These are phyloP conservation scores for Oenanthe javanica DNA, from an alignment of 140 eudicot species.

Conservation along the genomic window DNA sequence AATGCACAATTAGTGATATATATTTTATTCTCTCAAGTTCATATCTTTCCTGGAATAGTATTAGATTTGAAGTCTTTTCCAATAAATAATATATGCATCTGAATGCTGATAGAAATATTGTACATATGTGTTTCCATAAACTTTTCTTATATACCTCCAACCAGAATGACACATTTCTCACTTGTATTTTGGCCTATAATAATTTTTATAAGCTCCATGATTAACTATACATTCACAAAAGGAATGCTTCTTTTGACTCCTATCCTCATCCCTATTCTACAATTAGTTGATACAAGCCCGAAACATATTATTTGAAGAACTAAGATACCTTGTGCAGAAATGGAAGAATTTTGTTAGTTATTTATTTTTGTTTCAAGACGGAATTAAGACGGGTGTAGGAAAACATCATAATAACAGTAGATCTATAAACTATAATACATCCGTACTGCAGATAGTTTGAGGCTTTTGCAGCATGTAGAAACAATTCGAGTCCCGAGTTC, in stretches of 20 bases:
- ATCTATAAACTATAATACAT: neutral
- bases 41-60: neutral
- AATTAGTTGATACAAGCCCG: neutral
- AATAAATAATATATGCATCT: neutral
- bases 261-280: neutral
- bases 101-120: neutral
- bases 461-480: conserved; percentile 85
- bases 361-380: neutral
- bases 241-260: neutral
- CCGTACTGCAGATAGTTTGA: conserved; percentile 55
- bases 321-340: neutral
- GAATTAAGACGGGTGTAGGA: neutral
- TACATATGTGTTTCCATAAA: too few species aligned
- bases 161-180: neutral
- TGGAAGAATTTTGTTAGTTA: neutral
- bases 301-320: neutral
- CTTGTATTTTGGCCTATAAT: neutral
- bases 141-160: neutral
- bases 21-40: neutral
- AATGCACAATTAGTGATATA: neutral
- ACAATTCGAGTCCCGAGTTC: conserved; percentile 60
- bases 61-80: neutral
- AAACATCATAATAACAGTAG: neutral
- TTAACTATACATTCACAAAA: neutral
- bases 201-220: neutral